Evolutionary conservation across 163 green algal genomes (phyloP), one percentile per base, ranked within the genome.

Genomic region (Scenedesmus sp.): DNA sequence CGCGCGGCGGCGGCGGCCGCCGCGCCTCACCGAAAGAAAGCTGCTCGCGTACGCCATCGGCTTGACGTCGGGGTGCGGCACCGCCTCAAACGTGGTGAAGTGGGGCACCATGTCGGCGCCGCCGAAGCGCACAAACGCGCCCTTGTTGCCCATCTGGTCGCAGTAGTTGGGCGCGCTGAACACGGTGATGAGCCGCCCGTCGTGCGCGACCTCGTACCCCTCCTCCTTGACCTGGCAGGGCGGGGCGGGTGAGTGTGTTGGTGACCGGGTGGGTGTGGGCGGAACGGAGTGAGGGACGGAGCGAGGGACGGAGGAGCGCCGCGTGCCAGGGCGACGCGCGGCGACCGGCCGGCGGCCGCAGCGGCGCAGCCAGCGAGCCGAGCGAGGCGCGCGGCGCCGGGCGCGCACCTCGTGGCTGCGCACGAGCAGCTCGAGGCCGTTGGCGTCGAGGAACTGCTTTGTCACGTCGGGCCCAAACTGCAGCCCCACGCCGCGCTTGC

Each of bases 161-260:
- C 94, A 98, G 86, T 99, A 99, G 88, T 99, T 99, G 54, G 96
- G 96, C 14, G 96, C 96, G 2, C 84, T 94, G 89, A 99, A 99
- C 13, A 99, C 89, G 22, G 96, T 99, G 56, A 97, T 86, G 22
- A 94, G 89, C 69, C 89, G 89, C 34, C 94, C 95, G 70, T 95
- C 86, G 86, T 99, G 96, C 17, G 94, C 89, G 28, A 98, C 83
- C 82, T 93, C 88, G 58, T 90, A 93, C 2, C 91, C 91, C 26
- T 91, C 85, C 45, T 94, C 89, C 83, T 94, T 96, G 48, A 94
- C 91, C 89, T 93, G 73, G 63, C 85, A 28, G 18, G 1, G 54
- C 31, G 26, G 22, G 53, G 31, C 50, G 31, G 48, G 48, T 0
- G 9, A 14, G 34, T 60, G 56, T 26, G n/a, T n/a, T n/a, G n/a